Percentiles rank a stretch among this genome's conserved stretches.
Conservation (phyloP, 1,284 basidiomycete species). For the Fomitiporia mediterranea region DNA sequence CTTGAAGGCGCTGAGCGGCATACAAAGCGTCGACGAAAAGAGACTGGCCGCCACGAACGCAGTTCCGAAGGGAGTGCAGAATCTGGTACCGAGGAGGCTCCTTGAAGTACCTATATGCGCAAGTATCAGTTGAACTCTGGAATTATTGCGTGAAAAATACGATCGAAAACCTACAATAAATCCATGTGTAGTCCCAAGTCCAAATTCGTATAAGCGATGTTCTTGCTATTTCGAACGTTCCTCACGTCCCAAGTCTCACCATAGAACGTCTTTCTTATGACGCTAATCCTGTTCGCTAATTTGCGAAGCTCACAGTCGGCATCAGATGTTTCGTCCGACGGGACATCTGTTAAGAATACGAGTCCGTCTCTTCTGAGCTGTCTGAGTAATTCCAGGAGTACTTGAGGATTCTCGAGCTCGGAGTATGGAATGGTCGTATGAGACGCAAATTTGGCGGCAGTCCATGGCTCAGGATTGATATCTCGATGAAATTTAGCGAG, state of each 20-base stretch:
- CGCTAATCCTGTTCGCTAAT: conserved; percentile 67
- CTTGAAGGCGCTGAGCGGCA: conserved; percentile 59
- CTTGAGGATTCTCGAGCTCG: conserved; percentile 36
- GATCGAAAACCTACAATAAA: conserved; percentile 55
- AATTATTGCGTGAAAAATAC: neutral
- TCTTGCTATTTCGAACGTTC: conserved; percentile 69
- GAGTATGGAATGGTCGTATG: conserved; percentile 44
- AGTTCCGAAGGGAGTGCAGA: conserved; percentile 83
- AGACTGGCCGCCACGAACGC: conserved; percentile 80
- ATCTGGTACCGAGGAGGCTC: conserved; percentile 90
- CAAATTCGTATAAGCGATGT: conserved; percentile 94
- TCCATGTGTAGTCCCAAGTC: conserved; percentile 93
- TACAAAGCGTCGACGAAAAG: conserved; percentile 85
- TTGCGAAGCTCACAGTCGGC: conserved; percentile 59
- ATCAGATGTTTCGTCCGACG: conserved; percentile 48
- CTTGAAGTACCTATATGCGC: conserved; percentile 70
- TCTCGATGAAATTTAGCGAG: conserved; percentile 39
- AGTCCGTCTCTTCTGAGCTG: conserved; percentile 55
- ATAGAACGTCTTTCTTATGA: conserved; percentile 87
- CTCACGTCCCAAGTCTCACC: conserved; percentile 90
- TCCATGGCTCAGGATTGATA: conserved; percentile 35
- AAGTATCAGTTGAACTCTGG: neutral
- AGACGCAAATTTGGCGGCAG: conserved; percentile 31
- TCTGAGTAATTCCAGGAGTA: conserved; percentile 47
- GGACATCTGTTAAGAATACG: conserved; percentile 55